phyloP scores from a whole-genome alignment of 352 stramenopile genomes.

The Phytophthora crassamura region DNA sequence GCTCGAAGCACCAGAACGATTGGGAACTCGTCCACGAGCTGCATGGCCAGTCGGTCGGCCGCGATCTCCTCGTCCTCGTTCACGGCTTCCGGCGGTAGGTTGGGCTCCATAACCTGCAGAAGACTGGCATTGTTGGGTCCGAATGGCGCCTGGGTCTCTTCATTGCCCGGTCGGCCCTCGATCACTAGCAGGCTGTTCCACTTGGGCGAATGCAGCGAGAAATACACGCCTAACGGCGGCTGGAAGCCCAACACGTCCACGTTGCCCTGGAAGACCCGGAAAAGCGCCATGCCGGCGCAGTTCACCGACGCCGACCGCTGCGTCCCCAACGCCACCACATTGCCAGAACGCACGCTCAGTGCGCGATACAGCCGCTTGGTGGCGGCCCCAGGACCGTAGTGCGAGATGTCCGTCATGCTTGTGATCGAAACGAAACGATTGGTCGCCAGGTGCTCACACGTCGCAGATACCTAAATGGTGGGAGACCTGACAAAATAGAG shows the following conservation, averaged over 20 bases:
- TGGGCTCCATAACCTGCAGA: conserved; percentile 53
- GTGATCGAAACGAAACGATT: background rate
- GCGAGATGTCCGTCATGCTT: conserved; percentile 26
- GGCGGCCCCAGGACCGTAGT: conserved; percentile 12
- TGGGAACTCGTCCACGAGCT: conserved; percentile 65
- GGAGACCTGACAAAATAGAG: conserved; percentile 12
- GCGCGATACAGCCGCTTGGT: conserved; percentile 45
- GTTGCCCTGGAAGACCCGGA: conserved; percentile 85
- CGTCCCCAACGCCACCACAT: conserved; percentile 74
- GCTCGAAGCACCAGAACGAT: conserved; percentile 78
- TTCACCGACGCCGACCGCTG: conserved; percentile 51
- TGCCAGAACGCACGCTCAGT: conserved; percentile 59
- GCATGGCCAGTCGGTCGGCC: conserved; percentile 67
- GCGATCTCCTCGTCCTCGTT: conserved; percentile 79
- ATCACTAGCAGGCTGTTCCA: conserved; percentile 83
- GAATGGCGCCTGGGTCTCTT: conserved; percentile 62
- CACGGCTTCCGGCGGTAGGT: conserved; percentile 25
- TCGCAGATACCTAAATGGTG: conserved; percentile 24
- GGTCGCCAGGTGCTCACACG: conserved; percentile 31
- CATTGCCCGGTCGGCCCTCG: conserved; percentile 37
- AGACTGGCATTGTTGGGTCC: conserved; percentile 50
- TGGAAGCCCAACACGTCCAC: conserved; percentile 76
- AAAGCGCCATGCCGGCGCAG: conserved; percentile 77
- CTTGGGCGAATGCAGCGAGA: conserved; percentile 81
- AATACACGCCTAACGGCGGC: conserved; percentile 76